Evolutionary conservation across 495 filamentous ascomycete species (phyloP).

Genomic region (Hypoxylon perforatum): DNA sequence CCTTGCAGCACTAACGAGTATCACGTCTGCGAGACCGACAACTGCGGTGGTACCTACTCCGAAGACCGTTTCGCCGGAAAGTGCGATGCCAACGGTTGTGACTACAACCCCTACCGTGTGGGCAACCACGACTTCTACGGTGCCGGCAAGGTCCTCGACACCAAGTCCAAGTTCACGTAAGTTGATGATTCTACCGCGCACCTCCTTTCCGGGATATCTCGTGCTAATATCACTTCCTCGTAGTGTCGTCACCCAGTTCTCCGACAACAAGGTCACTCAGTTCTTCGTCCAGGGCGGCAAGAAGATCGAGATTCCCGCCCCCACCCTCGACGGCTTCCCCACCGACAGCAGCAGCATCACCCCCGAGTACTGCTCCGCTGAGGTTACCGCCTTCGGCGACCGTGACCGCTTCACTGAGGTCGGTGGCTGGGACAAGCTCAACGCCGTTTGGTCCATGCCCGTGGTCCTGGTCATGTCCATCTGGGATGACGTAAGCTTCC

Average conservation of each 20-base stretch:
- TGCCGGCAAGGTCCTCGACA: slow-evolving; percentile 69
- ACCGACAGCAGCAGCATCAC: slow-evolving; percentile 70
- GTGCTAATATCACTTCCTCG: slow-evolving; percentile 4
- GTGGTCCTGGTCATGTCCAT: slow-evolving; percentile 84
- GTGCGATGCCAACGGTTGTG: slow-evolving; percentile 79
- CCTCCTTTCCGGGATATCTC: not conserved
- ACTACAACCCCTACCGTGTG: slow-evolving; percentile 80
- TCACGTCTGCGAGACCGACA: slow-evolving; percentile 63
- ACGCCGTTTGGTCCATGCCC: slow-evolving; percentile 62
- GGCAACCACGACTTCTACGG: slow-evolving; percentile 74
- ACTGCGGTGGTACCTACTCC: slow-evolving; percentile 63
- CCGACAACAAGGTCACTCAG: slow-evolving; percentile 71
- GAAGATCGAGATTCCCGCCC: slow-evolving; percentile 68
- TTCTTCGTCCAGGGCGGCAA: slow-evolving; percentile 77
- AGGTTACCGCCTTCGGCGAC: slow-evolving; percentile 72
- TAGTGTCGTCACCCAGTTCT: slow-evolving; percentile 82
- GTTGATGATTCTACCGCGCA: not conserved
- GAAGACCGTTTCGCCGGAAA: slow-evolving; percentile 63
- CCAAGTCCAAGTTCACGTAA: slow-evolving; percentile 70
- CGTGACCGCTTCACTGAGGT: slow-evolving; percentile 65
- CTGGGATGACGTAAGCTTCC: slow-evolving; percentile 72
- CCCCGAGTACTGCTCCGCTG: slow-evolving; percentile 66
- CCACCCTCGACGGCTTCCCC: slow-evolving; percentile 59
- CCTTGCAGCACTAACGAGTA: slow-evolving; percentile 69
- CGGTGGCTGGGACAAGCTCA: slow-evolving; percentile 71